A percentile compares a stretch with the other conserved stretches of the same genome.
phyloP scores from a whole-genome alignment of 2,329 filamentous ascomycete species.

The Exophiala calicioides region DNA sequence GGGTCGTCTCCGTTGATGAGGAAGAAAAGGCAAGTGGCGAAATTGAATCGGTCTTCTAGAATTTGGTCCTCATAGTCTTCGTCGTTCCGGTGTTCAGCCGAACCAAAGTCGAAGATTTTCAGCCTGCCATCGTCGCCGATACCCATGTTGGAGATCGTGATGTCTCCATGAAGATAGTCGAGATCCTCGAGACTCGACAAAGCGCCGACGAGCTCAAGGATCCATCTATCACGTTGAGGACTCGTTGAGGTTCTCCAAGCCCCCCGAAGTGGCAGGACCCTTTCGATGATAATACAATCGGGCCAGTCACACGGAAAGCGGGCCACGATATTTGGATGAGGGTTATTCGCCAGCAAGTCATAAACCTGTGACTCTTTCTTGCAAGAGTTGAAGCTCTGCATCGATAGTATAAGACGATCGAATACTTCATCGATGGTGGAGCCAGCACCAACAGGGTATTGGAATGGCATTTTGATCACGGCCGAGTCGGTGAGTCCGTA shows the following conservation, averaged over 20 bases:
- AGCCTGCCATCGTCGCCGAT: slow-evolving; percentile 6
- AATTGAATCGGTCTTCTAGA: slow-evolving; percentile 7
- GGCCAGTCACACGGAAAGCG: slow-evolving; percentile 3
- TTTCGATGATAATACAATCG: slow-evolving; percentile 10
- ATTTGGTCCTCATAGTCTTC: slow-evolving; percentile 13
- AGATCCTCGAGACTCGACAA: slow-evolving; percentile 5
- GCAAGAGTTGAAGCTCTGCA: slow-evolving; percentile 4
- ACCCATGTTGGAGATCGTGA: slow-evolving; percentile 14
- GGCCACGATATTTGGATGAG: slow-evolving; percentile 9
- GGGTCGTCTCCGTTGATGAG: slow-evolving; percentile 3
- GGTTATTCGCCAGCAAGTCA: background rate
- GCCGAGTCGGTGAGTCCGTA: slow-evolving; percentile 3
- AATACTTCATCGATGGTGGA: slow-evolving; percentile 4
- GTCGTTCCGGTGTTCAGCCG: slow-evolving; percentile 7
- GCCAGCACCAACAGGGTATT: slow-evolving; percentile 4
- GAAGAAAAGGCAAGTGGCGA: slow-evolving; percentile 10
- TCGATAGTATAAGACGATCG: slow-evolving; percentile 2
- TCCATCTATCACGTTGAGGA: background rate
- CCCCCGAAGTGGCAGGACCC: slow-evolving; percentile 3
- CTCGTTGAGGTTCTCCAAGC: slow-evolving; percentile 4
- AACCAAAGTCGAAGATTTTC: slow-evolving; percentile 16
- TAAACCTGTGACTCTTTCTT: slow-evolving; percentile 11
- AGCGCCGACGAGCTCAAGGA: slow-evolving; percentile 5
- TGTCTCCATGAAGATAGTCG: slow-evolving; percentile 10
- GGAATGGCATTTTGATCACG: slow-evolving; percentile 13